These are phyloP conservation scores for Petunia axillaris DNA, from an alignment of 257 asterid genomes.

Conservation along the genomic window DNA sequence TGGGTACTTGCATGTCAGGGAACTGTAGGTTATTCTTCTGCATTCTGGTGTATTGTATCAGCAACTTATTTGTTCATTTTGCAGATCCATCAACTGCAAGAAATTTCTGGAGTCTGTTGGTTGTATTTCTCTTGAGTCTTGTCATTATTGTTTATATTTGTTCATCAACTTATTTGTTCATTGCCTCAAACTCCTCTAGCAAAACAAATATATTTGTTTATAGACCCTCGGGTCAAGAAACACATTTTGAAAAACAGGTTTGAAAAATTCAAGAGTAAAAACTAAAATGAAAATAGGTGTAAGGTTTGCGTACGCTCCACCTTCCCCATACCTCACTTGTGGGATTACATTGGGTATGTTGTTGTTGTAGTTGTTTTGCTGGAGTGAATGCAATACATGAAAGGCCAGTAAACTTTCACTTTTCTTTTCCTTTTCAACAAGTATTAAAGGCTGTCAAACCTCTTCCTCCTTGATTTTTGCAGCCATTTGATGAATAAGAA, in stretches of 20 bases:
- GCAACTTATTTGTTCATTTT: not conserved
- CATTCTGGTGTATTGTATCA: constrained; percentile 14
- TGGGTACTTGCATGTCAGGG: constrained; percentile 45
- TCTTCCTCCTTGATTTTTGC: constrained; percentile 24
- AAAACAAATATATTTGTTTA: not conserved
- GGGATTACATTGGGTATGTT: too few relatives aligned
- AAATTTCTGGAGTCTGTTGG: not conserved
- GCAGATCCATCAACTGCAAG: not conserved
- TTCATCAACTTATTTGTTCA: too few relatives aligned
- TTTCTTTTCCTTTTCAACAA: not conserved
- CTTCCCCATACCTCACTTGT: too few relatives aligned
- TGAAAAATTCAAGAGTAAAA: too few relatives aligned
- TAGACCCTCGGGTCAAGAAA: too few relatives aligned
- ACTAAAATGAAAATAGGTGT: too few relatives aligned
- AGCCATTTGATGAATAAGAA: constrained; percentile 51
- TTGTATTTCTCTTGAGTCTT: not conserved
- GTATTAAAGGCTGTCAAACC: constrained; percentile 17
- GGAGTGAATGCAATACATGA: not conserved
- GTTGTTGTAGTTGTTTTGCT: not conserved
- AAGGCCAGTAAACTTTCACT: not conserved
- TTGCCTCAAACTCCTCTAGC: not conserved
- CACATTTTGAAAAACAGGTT: too few relatives aligned
- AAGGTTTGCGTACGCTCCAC: too few relatives aligned
- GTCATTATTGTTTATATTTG: constrained; percentile 1
- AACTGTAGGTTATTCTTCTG: constrained; percentile 41